Base-by-base conservation (phyloP, 192 early-diverging fungal genomes). In the Gamsiella multidivaricata region DNA sequence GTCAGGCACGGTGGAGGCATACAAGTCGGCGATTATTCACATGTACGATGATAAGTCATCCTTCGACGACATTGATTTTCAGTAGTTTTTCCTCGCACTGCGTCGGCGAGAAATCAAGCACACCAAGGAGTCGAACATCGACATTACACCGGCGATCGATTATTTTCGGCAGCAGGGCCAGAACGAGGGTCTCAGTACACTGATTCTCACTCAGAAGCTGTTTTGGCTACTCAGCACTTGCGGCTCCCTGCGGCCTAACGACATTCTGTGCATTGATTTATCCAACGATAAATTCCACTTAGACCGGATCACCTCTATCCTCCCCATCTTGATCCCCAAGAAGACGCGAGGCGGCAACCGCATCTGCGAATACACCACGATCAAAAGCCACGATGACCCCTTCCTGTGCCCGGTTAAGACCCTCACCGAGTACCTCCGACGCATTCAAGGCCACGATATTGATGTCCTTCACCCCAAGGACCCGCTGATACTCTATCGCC, bases 201-300 rank as follows among this genome's bases (percentile, higher is more conserved):
- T 14, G 17, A 14, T n/a, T 18, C 47, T 68, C 0, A 45, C 55
- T 0, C 14, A 41, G 55, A 68, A 68, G 26, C 33, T 68, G 8
- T 59, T 43, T 36, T 68, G 65, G 65, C 15, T 68, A 0, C 28
- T 68, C 3, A 55, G 55, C 17, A 36, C 42, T 12, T 68, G 65
- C 34, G 55, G 65, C 0, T 72, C 65, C 47, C 51, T 73, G 62
- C 61, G 55, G 3, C 70, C 70, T 0, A 46, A 64, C 25, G 61
- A 71, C 26, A 63, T 71, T 36, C 0, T 3, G 4, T 62, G 58
- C 25, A 62, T 17, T 1, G 59, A 55, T 37, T 62, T 2, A 20
- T 25, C 22, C 18, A 11, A 2, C 42, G 33, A 3, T 5, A 37
- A 9, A 31, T 61, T 15, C 37, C 37, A 39, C 37, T 39, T 39